Conservation (phyloP, 1,139 yeast genomes). For the Zygosaccharomyces pseudobailii region DNA sequence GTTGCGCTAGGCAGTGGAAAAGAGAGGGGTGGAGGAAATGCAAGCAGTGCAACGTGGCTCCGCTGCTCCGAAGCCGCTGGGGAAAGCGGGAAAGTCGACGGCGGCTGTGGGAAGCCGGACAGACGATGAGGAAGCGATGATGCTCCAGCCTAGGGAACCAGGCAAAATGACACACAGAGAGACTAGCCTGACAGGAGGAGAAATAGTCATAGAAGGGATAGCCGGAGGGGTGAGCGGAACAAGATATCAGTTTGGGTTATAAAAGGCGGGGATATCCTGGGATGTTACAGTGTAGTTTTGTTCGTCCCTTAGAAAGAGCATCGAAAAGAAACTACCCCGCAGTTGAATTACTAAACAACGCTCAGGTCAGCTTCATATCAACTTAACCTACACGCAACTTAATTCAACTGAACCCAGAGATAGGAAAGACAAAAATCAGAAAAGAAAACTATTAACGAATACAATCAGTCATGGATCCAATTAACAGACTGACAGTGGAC, state of each 20-base stretch:
- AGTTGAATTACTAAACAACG: no score
- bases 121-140: neutral
- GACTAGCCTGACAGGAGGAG: neutral
- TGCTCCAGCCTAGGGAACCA: no score
- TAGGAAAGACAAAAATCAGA: no score
- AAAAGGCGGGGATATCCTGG: neutral
- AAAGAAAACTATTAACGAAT: neutral
- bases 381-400: no score
- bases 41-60: neutral
- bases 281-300: no score
- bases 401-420: no score
- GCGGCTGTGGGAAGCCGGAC: neutral
- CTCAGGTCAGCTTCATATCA: no score
- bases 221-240: neutral
- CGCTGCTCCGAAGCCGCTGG: neutral
- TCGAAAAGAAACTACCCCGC: no score
- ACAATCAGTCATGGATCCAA: constrained; percentile 3
- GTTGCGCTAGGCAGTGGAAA: neutral
- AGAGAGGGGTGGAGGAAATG: neutral
- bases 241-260: neutral
- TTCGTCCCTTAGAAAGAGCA: no score
- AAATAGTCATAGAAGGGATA: neutral
- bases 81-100: neutral
- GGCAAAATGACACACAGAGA: no score
- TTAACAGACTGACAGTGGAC: constrained; percentile 10